Evolutionary conservation across 2,329 filamentous ascomycete species (phyloP).

Genomic region (Phaeophleospora eucalypticola): DNA sequence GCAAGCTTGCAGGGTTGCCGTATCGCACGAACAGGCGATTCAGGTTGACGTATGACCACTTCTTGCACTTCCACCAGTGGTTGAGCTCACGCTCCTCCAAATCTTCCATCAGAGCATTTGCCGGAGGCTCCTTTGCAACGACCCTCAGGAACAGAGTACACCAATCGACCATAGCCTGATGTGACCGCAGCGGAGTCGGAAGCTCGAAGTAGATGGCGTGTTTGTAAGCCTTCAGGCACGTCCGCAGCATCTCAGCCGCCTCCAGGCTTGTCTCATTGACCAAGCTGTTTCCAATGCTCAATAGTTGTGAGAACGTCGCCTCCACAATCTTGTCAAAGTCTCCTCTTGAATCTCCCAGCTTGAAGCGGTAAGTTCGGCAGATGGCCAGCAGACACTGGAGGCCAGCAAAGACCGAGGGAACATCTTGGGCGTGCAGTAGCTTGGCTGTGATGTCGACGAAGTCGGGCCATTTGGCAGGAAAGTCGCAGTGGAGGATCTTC

Average conservation of each 20-base stretch:
- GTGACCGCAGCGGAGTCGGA: slow-evolving; percentile 69
- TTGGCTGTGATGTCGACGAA: slow-evolving; percentile 92
- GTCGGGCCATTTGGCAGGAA: slow-evolving; percentile 87
- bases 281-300: slow-evolving; percentile 81
- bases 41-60: slow-evolving; percentile 97
- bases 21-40: slow-evolving; percentile 94
- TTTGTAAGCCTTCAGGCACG: slow-evolving; percentile 95
- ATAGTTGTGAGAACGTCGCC: slow-evolving; percentile 79
- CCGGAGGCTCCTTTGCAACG: slow-evolving; percentile 77
- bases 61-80: slow-evolving; percentile 99
- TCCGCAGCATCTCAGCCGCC: slow-evolving; percentile 92
- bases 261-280: slow-evolving; percentile 89
- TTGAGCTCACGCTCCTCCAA: slow-evolving; percentile 83
- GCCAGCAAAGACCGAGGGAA: slow-evolving; percentile 83
- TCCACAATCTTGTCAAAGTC: slow-evolving; percentile 96
- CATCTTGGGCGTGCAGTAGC: slow-evolving; percentile 80
- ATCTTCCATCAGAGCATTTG: slow-evolving; percentile 73
- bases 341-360: slow-evolving; percentile 71
- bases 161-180: slow-evolving; percentile 86
- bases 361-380: slow-evolving; percentile 93
- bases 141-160: slow-evolving; percentile 91
- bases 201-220: slow-evolving; percentile 95
- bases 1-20: slow-evolving; percentile 75
- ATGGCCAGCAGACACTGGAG: slow-evolving; percentile 91
- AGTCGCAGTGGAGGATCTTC: slow-evolving; percentile 94